Percentiles rank a stretch among this genome's conserved stretches.
These are phyloP conservation scores for Penicillium frequentans DNA, from an alignment of 2,329 filamentous ascomycete species.

Conservation along the genomic window DNA sequence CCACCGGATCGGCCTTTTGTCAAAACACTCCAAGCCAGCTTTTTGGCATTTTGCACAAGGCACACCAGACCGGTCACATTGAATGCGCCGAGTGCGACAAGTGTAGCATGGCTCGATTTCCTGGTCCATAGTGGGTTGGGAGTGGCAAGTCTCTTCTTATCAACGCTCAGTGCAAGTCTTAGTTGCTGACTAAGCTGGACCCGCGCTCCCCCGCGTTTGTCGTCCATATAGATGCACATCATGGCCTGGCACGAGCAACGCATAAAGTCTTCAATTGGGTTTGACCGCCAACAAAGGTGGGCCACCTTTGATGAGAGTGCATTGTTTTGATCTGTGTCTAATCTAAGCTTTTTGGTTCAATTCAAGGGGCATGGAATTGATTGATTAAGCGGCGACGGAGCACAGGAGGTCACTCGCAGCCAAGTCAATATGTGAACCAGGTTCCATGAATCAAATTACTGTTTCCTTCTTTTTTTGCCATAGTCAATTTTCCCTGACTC, in stretches of 20 bases:
- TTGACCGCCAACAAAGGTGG: too few relatives aligned
- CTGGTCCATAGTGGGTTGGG: neutral
- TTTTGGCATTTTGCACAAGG: conserved; percentile 37
- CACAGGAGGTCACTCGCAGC: too few relatives aligned
- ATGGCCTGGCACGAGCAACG: neutral
- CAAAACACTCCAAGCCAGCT: conserved; percentile 33
- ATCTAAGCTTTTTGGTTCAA: too few relatives aligned
- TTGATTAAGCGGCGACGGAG: too few relatives aligned
- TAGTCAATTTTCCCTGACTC: too few relatives aligned
- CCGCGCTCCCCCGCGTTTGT: neutral
- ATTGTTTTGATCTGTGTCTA: too few relatives aligned
- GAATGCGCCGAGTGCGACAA: conserved; percentile 36
- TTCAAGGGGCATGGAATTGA: too few relatives aligned
- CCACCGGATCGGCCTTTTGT: conserved; percentile 36
- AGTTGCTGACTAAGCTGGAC: neutral
- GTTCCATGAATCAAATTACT: too few relatives aligned
- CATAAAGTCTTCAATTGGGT: neutral
- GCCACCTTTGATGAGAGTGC: too few relatives aligned
- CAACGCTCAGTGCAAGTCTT: neutral
- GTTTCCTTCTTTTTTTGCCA: too few relatives aligned
- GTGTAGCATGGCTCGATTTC: conserved; percentile 30
- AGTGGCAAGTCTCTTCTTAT: neutral
- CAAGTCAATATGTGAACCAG: too few relatives aligned
- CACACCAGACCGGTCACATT: conserved; percentile 31
- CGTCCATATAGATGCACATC: neutral